Conservation (phyloP, 768 basidiomycete genomes). For the Paxillus rubicundulus region DNA sequence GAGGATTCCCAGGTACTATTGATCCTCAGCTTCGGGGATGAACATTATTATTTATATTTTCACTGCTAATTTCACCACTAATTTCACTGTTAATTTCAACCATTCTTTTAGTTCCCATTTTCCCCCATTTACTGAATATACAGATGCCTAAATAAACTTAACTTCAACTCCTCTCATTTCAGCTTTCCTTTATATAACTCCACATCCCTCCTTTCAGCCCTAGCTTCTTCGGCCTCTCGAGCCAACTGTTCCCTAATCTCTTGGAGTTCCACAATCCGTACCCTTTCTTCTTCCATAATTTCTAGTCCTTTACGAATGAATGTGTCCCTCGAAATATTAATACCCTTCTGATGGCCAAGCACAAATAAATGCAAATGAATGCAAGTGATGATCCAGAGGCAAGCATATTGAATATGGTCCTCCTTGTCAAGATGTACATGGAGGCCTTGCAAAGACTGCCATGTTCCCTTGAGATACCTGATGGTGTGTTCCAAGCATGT, state of each 20-base stretch:
- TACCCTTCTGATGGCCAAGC: slow-evolving; percentile 23
- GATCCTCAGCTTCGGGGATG: neutral
- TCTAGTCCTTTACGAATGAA: neutral
- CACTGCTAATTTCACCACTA: neutral
- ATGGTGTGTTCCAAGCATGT: slow-evolving; percentile 39
- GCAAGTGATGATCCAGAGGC: slow-evolving; percentile 11
- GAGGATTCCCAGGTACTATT: neutral
- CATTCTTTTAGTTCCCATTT: too few relatives aligned
- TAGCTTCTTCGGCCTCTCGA: neutral
- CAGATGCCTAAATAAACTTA: too few relatives aligned
- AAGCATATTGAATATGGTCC: too few relatives aligned
- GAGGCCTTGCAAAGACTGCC: too few relatives aligned
- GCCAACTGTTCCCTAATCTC: neutral
- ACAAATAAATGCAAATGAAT: slow-evolving; percentile 11
- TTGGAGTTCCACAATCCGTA: neutral
- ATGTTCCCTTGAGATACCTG: too few relatives aligned
- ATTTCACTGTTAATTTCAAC: too few relatives aligned
- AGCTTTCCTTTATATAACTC: too few relatives aligned
- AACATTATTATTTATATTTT: too few relatives aligned
- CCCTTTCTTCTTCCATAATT: neutral
- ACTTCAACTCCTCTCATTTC: too few relatives aligned
- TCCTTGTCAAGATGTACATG: too few relatives aligned
- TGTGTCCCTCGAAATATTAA: neutral
- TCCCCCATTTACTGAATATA: neutral
- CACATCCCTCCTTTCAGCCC: neutral